Base-by-base conservation (phyloP, 352 stramenopile genomes). In the Pythium inflatum region DNA sequence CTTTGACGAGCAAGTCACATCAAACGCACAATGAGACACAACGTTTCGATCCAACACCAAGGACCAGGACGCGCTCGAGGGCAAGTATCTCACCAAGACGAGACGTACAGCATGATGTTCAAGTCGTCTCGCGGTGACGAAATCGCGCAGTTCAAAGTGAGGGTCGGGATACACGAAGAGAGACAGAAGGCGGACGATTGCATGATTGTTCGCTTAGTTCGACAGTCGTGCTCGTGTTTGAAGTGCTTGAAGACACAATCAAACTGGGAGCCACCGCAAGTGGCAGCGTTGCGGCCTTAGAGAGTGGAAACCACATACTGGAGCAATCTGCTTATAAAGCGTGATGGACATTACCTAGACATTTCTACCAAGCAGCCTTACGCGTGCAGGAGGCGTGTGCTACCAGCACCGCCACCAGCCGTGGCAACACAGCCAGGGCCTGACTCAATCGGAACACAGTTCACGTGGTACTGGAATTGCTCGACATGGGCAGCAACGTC, bases 151-250 rank as follows among this genome's bases (percentile, higher is more conserved):
- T 94, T 94, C 66, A 92, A 90, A 78, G 83, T 91, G 55, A 9
- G 66, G 33, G 28, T 48, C n/a, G n/a, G n/a, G n/a, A n/a, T n/a
- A n/a, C n/a, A n/a, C n/a, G n/a, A n/a, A n/a, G n/a, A n/a, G n/a
- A n/a, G n/a, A n/a, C n/a, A n/a, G n/a, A n/a, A n/a, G n/a, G n/a
- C n/a, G 24, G 3, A 13, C 31, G 6, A 9, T 20, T 59, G 33
- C 51, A 27, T 61, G 7, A 8, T 6, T 30, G 20, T 30, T 50
- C 68, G 80, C 70, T 96, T 43, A 87, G 89, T 22, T 96, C 89
- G 46, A 96, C 89, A 2, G 84, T 96, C 53, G 88, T 96, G 55
- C 68, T 96, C 20, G 83, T 96, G 43, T 96, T 96, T 54, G 87
- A 96, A 64, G 83, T 87, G 6, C 87, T 86, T 0, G 77, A 86